These are phyloP conservation scores for Pseudogymnoascus sp. DNA, from an alignment of 2,329 filamentous ascomycete species.

Conservation along the genomic window DNA sequence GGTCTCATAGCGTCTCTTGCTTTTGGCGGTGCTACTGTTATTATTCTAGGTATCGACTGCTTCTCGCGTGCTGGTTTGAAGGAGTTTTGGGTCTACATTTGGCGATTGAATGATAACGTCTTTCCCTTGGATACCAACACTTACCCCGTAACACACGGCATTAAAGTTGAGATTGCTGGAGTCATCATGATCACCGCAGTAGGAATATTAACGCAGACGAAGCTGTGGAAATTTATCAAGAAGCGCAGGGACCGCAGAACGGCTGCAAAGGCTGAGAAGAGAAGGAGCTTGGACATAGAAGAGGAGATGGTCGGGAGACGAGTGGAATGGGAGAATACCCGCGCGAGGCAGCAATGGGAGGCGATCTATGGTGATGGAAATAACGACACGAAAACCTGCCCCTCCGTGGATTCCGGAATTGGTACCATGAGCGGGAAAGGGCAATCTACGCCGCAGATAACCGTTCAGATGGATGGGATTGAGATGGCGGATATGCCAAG, in stretches of 20 bases:
- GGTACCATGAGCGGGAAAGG: slow-evolving; percentile 42
- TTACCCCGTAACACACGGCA: slow-evolving; percentile 80
- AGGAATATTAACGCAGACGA: slow-evolving; percentile 76
- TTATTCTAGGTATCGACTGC: slow-evolving; percentile 81
- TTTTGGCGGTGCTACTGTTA: slow-evolving; percentile 71
- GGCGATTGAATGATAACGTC: slow-evolving; percentile 69
- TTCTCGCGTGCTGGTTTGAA: slow-evolving; percentile 85
- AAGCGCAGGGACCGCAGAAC: slow-evolving; percentile 49
- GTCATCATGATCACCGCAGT: slow-evolving; percentile 67
- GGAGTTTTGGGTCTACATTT: slow-evolving; percentile 93
- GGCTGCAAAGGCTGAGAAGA: slow-evolving; percentile 41
- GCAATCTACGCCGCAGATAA: slow-evolving; percentile 23
- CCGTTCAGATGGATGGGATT: slow-evolving; percentile 38
- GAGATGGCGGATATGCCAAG: slow-evolving; percentile 46
- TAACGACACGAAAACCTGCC: slow-evolving; percentile 10
- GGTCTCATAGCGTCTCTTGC: slow-evolving; percentile 68
- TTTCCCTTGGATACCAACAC: slow-evolving; percentile 71
- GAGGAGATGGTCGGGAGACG: slow-evolving; percentile 65
- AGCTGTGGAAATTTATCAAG: slow-evolving; percentile 75
- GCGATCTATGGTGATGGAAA: slow-evolving; percentile 44
- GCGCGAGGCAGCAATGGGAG: slow-evolving; percentile 67
- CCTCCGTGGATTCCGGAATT: slow-evolving; percentile 24
- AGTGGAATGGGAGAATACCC: slow-evolving; percentile 53
- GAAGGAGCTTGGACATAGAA: slow-evolving; percentile 50
- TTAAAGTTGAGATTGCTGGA: slow-evolving; percentile 74